Base-by-base conservation (phyloP, 1,284 basidiomycete genomes). In the Malassezia sp. region DNA sequence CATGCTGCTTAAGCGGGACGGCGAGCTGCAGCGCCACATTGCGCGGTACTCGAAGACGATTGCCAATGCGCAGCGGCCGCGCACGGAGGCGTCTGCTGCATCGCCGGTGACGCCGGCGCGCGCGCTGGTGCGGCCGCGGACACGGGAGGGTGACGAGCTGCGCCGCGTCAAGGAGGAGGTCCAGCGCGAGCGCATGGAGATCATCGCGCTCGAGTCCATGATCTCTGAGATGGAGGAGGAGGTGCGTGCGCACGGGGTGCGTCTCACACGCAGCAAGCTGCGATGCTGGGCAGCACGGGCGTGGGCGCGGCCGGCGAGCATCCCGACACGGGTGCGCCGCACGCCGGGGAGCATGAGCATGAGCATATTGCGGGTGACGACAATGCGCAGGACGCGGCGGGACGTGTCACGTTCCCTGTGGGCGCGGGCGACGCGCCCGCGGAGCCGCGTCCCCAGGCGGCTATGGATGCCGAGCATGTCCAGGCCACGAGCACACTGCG, bases 201-300 rank as follows among this genome's bases (percentile, higher is more conserved):
- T 67, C 18, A 46, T 69, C n/a, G 67, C 67, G 5, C 53, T 69
- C 21, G 63, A 66, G 23, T 60, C 59, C 34, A 59, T 66, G 57
- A 55, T 59, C 7, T 33, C 45, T 22, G 66, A 68, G 35, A 42
- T 65, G 11, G 49, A 53, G 38, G 11, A n/a, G n/a, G n/a, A n/a
- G n/a, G n/a, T n/a, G n/a, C n/a, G n/a, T n/a, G n/a, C n/a, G n/a
- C n/a, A n/a, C n/a, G n/a, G n/a, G n/a, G n/a, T n/a, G n/a, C n/a
- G n/a, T n/a, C n/a, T n/a, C n/a, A 10, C 17, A 9, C 37, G 6
- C 11, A 38, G 20, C n/a, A n/a, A n/a, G n/a, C n/a, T n/a, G n/a
- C n/a, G n/a, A n/a, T n/a, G n/a, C n/a, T n/a, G n/a, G n/a, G 37
- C 37, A 11, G 22, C 17, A 15, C 14, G 14, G 10, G 22, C n/a